Percentiles rank a stretch among this genome's conserved stretches.
Evolutionary conservation across 768 basidiomycete genomes (phyloP).

Genomic region (Jaapia argillacea): DNA sequence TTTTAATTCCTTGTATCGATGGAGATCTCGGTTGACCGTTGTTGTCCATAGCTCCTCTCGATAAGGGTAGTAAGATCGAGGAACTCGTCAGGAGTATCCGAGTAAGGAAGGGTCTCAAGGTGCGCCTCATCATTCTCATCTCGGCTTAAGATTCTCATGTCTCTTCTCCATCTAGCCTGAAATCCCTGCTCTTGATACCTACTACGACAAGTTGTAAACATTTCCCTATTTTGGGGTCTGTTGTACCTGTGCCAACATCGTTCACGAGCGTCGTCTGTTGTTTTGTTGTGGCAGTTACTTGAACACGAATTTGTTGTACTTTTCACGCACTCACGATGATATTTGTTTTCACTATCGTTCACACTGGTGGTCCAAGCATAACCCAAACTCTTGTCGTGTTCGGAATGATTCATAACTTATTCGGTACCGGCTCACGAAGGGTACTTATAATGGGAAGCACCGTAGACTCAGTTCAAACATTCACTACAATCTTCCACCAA

Average conservation of each 20-base stretch:
- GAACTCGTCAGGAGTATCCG: constrained; percentile 76
- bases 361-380: no score
- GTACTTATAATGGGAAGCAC: no score
- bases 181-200: constrained; percentile 77
- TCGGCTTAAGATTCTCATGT: constrained; percentile 5
- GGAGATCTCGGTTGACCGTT: constrained; percentile 1
- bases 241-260: not conserved
- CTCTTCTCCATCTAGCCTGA: constrained; percentile 48
- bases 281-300: not conserved
- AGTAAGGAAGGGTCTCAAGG: constrained; percentile 92
- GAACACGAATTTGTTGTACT: constrained; percentile 1
- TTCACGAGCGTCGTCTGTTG: not conserved
- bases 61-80: constrained; percentile 89
- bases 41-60: constrained; percentile 51
- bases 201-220: constrained; percentile 86
- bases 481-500: not conserved
- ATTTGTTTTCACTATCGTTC: not conserved
- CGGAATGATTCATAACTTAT: no score
- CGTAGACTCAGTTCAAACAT: not conserved
- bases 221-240: not conserved
- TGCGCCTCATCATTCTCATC: constrained; percentile 18
- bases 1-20: constrained; percentile 3
- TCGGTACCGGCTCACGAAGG: no score
- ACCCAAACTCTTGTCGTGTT: no score
- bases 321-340: not conserved